Base-by-base conservation (phyloP, 176 grass and related monocot species). In the Zizania latifolia region DNA sequence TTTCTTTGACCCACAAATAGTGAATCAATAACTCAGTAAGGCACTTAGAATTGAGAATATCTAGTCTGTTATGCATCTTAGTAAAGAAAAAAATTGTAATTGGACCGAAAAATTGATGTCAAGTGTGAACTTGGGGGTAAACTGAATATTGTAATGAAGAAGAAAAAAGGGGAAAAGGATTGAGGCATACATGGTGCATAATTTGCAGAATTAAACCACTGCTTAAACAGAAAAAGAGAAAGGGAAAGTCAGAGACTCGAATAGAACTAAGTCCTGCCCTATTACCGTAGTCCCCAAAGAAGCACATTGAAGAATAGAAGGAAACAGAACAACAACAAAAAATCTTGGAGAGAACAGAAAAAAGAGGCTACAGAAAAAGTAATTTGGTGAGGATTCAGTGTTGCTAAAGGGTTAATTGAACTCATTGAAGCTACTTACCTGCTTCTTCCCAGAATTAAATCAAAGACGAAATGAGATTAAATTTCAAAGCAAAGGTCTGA, bases 351-450 rank as follows among this genome's bases (percentile, higher is more conserved):
- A 78, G 2, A 64, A 78, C 67, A 78, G 9, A 58, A 27, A 45
- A 40, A 81, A 74, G 17, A 63, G 57, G 10, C 46, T 53, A 7
- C 46, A 74, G 31, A 66, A 30, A 72, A 71, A 13, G 65, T 41
- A 70, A 56, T 44, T 65, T 43, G 10, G 71, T 46, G 44, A 57
- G 16, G 46, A 21, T 58, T 58, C 36, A 56, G 17, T 6, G n/a
- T 26, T 77, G 37, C 28, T 45, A 27, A 41, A 58, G 5, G 41
- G 27, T 60, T 50, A 43, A 6, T 44, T 58, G 28, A 74, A 75
- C 35, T 41, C 8, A 0, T 34, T 23, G 17, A n/a, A 39, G 74
- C 19, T 50, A 51, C 84, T 76, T 86, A 86, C 85, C 58, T 59
- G 50, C 27, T 78, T 87, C 74, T 66, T 67, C 58, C 56, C 44